A percentile compares a stretch with the other conserved stretches of the same genome.
Evolutionary conservation across 495 filamentous ascomycete species (phyloP).

Genomic region (Penicillium desertorum): DNA sequence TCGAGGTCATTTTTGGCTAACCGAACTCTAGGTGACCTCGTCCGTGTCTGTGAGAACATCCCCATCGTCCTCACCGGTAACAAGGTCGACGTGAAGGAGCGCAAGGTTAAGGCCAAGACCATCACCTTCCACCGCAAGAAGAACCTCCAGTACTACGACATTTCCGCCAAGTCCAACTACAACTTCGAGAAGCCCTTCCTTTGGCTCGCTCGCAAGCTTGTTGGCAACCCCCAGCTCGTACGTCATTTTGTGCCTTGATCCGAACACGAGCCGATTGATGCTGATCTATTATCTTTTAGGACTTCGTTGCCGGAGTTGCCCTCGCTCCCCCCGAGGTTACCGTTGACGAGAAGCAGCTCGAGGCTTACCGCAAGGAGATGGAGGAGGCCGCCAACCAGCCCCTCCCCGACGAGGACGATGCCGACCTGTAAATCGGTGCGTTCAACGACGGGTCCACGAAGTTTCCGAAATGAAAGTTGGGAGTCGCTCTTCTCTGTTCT

Average conservation of each 20-base stretch:
- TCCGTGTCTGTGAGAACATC: constrained; percentile 99
- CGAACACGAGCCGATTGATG: neutral
- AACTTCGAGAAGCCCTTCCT: constrained; percentile 99
- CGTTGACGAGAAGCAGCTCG: constrained; percentile 79
- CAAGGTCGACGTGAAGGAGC: constrained; percentile 99
- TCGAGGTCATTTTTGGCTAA: constrained; percentile 14
- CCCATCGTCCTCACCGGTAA: constrained; percentile 98
- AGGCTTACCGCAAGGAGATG: constrained; percentile 88
- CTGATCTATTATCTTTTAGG: constrained; percentile 51
- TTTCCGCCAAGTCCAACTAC: constrained; percentile 99
- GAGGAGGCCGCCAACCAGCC: constrained; percentile 74
- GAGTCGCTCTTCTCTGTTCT: constrained; percentile 10
- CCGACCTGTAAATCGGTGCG: constrained; percentile 58
- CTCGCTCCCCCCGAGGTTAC: constrained; percentile 88
- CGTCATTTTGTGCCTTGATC: constrained; percentile 30
- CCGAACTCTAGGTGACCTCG: constrained; percentile 76
- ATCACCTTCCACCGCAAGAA: constrained; percentile 99
- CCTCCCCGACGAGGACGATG: constrained; percentile 94
- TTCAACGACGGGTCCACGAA: constrained; percentile 16
- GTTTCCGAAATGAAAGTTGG: constrained; percentile 18
- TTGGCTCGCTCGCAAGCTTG: constrained; percentile 97
- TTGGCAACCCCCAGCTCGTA: constrained; percentile 89
- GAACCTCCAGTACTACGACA: constrained; percentile 99
- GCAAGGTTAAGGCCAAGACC: constrained; percentile 99
- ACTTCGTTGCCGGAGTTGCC: constrained; percentile 94